Percentiles rank a stretch among this genome's conserved stretches.
Conservation (phyloP, 257 asterid species). For the Solanum tarijense region DNA sequence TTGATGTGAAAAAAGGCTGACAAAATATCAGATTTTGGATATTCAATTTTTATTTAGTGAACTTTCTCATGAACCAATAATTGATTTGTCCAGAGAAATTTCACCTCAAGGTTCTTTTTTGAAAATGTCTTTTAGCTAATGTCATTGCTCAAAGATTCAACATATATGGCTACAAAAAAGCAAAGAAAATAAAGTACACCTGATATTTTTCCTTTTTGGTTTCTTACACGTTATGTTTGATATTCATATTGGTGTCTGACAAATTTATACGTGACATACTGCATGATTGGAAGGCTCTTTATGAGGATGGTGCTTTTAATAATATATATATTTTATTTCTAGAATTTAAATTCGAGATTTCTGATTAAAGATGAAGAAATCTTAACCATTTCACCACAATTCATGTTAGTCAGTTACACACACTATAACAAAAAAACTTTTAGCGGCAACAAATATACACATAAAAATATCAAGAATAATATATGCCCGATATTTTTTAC, state of each 20-base stretch:
- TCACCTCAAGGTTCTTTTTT: neutral
- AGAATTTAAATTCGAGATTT: too few species aligned
- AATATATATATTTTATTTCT: too few species aligned
- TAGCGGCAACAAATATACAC: too few species aligned
- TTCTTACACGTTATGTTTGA: rapidly evolving
- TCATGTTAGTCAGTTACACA: neutral
- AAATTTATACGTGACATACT: too few species aligned
- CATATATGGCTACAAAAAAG: neutral
- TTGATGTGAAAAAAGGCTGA: neutral
- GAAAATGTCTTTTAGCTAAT: neutral
- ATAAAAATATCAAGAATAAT: too few species aligned
- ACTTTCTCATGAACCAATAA: neutral
- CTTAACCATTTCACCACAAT: neutral
- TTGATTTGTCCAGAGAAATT: neutral
- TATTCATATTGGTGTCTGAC: too few species aligned
- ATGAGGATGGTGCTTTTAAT: too few species aligned
- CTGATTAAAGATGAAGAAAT: neutral
- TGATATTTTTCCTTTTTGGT: neutral
- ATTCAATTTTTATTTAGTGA: neutral
- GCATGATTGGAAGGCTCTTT: too few species aligned
- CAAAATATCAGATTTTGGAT: neutral
- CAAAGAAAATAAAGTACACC: neutral
- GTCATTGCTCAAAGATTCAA: neutral
- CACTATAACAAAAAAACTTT: too few species aligned
- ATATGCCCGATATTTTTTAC: neutral